Conservation (phyloP, 2,329 filamentous ascomycete genomes). For the Chalara sp. region DNA sequence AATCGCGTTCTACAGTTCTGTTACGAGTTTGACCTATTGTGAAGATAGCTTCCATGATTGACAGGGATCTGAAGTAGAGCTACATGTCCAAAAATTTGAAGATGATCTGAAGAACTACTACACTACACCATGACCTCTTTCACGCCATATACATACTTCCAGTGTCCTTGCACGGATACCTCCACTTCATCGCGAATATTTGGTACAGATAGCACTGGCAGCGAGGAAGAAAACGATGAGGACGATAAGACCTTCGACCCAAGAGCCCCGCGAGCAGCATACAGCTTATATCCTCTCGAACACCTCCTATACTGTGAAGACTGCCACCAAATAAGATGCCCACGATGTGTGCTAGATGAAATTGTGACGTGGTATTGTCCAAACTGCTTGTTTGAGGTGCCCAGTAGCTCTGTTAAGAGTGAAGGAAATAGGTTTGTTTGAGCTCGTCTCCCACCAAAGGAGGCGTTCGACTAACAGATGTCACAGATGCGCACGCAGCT, state of each 20-base stretch:
- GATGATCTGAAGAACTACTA: background rate
- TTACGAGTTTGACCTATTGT: too few species aligned
- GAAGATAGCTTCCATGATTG: too few species aligned
- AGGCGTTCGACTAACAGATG: constrained; percentile 2
- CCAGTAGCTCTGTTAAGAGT: constrained; percentile 83
- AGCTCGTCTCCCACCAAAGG: background rate
- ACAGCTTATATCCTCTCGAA: constrained; percentile 87
- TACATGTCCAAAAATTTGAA: too few species aligned
- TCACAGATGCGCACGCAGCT: constrained; percentile 79
- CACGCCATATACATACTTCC: constrained; percentile 59
- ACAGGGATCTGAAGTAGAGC: too few species aligned
- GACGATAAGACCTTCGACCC: constrained; percentile 82
- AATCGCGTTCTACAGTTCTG: too few species aligned
- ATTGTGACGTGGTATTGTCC: constrained; percentile 94
- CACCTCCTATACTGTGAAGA: constrained; percentile 95
- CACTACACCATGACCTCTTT: constrained; percentile 40
- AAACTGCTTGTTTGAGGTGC: constrained; percentile 91
- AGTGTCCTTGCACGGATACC: constrained; percentile 56
- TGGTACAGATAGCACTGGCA: constrained; percentile 26
- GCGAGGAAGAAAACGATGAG: constrained; percentile 36
- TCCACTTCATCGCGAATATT: constrained; percentile 24
- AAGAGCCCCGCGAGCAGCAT: constrained; percentile 75
- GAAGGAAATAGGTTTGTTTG: constrained; percentile 77
- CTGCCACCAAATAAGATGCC: constrained; percentile 92
- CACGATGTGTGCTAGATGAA: constrained; percentile 86